Percentiles rank a stretch among this genome's conserved stretches.
Conservation (phyloP, 2,329 filamentous ascomycete genomes). For the Elsinoe ampelina region DNA sequence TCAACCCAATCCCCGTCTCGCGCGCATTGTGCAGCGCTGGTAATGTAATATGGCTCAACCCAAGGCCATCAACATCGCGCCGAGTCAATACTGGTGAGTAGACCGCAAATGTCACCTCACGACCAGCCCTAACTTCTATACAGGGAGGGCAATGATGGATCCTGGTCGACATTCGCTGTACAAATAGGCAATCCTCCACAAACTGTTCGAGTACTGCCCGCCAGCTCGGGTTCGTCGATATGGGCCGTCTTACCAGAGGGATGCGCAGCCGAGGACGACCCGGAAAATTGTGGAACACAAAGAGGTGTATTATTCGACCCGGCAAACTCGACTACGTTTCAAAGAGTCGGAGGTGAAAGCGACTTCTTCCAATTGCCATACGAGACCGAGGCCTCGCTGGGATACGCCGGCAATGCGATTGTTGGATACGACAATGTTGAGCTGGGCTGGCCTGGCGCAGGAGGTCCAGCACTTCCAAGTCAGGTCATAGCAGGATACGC, state of each 20-base stretch:
- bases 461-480: slow-evolving; percentile 33
- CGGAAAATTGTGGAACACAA: slow-evolving; percentile 40
- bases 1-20: slow-evolving; percentile 12
- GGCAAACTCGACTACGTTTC: slow-evolving; percentile 39
- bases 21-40: not conserved
- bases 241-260: slow-evolving; percentile 59
- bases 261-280: slow-evolving; percentile 33
- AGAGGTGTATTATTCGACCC: slow-evolving; percentile 53
- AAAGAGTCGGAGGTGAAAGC: slow-evolving; percentile 47
- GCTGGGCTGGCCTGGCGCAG: slow-evolving; percentile 31
- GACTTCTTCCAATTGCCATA: slow-evolving; percentile 46
- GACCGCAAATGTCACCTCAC: slow-evolving; percentile 5
- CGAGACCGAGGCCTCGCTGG: slow-evolving; percentile 43
- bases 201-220: slow-evolving; percentile 49
- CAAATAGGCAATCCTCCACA: slow-evolving; percentile 47
- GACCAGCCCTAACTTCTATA: not conserved
- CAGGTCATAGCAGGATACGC: slow-evolving; percentile 34
- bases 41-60: slow-evolving; percentile 10
- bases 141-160: slow-evolving; percentile 57
- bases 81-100: slow-evolving; percentile 23
- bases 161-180: slow-evolving; percentile 62
- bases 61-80: slow-evolving; percentile 21
- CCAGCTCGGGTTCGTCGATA: slow-evolving; percentile 23
- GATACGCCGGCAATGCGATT: slow-evolving; percentile 50
- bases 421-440: slow-evolving; percentile 49